Evolutionary conservation across 805 yeast genomes (phyloP), one percentile per base, ranked within the genome.

Genomic region (Zygoascus tannicola): DNA sequence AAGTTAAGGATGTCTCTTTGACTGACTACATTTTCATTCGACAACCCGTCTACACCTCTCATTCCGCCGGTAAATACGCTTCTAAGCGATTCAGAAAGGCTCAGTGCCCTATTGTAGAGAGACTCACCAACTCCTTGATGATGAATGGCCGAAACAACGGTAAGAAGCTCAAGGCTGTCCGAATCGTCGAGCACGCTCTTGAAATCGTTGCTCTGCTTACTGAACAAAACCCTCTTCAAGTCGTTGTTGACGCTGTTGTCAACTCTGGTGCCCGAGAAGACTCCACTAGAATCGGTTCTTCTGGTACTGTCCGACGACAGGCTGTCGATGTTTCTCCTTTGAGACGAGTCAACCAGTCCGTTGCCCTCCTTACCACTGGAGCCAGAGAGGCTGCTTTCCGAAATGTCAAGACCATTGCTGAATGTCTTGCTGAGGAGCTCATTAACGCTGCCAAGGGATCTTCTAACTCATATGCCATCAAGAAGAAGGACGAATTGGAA

Each of bases 111-210:
- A 82, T 92, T 72, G 73, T 92, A 63, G 99, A 92, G 83, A 90
- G 99, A 81, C 80, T 92, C 73, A 90, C 97, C 75, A 90, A 92
- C 90, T 84, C 98, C 56, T 80, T 92, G 70, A 92, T 92, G 98
- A 92, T 92, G 98, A 88, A 92, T 84, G 99, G 99, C 80, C 90
- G 97, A 81, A 92, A 92, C 94, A 92, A 94, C 84, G 99, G 99
- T 82, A 92, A 92, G 83, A 92, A 92, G 80, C 85, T 94, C 74
- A 88, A 90, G 85, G 98, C 99, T 65, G 97, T 92, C 64, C 88
- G 97, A 84, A 92, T 92, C 71, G 87, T 92, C 73, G 85, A 94
- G 81, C 98, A 92, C 81, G 90, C 99, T 63, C 77, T 92, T 69
- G 99, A 92, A 75, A 92, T 92, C 80, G 81, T 92, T 74, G 70